Base-by-base conservation (phyloP, 306 rosid species). In the Astragalus membranaceus region DNA sequence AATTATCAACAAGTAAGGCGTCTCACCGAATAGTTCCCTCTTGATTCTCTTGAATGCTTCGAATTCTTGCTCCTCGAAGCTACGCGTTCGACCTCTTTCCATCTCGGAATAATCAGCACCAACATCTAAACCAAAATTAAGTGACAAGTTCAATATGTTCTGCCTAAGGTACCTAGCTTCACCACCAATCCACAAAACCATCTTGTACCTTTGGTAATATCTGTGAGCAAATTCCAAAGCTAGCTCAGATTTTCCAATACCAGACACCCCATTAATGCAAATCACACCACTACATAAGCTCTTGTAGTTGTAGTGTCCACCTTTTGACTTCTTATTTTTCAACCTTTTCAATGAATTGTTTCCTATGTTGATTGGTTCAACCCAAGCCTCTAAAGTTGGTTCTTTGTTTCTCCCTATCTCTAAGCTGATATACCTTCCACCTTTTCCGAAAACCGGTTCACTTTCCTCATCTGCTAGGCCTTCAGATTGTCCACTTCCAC, bases 111-210 rank as follows among this genome's bases (percentile, higher is more conserved):
- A 78, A 80, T 87, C 95, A 35, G 95, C 92, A 71, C 91, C 89
- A 44, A 92, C 92, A 76, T 92, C 96, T 72, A 88, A 65, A 6
- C 96, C 89, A 50, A 92, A 76, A 65, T 70, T 68, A 47, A 78
- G 62, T n/a, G 96, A 89, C 49, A 92, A 57, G 71, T 92, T 88
- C 82, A 92, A 66, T 59, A 89, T 76, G 76, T 86, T 89, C 69
- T 86, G 95, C 83, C 95, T 82, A 20, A 92, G 84, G 50, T 89
- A 85, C 57, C 89, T 73, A 72, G 88, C 91, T 65, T 89, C 96
- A 36, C 98, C 98, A 58, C 92, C 89, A 41, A 89, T 84, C 98
- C 98, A 92, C 83, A 92, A 67, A 8, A 92, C 92, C 95, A 85
- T 88, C 79, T 85, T 89, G 68, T 92, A 92, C 67, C 89, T 84